These are phyloP conservation scores for Cladophialophora immunda DNA, from an alignment of 2,329 filamentous ascomycete genomes.

Conservation along the genomic window DNA sequence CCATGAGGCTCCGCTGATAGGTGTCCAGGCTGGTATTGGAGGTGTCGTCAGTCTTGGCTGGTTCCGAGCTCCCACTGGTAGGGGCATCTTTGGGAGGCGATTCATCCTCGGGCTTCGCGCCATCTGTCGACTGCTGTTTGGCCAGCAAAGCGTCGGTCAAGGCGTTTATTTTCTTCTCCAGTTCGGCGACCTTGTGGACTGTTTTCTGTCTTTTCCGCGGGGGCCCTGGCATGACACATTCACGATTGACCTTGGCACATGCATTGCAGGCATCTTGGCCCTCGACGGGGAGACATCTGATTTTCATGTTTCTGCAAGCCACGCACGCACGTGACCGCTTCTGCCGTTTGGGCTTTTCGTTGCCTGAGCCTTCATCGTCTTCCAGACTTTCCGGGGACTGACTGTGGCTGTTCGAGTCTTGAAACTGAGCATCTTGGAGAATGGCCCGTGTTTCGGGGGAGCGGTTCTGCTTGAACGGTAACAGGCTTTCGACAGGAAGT, in stretches of 20 bases:
- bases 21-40: slow-evolving; percentile 21
- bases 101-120: slow-evolving; percentile 13
- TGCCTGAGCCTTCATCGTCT: slow-evolving; percentile 28
- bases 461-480: slow-evolving; percentile 26
- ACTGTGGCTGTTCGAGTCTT: slow-evolving; percentile 17
- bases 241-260: slow-evolving; percentile 80
- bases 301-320: slow-evolving; percentile 42
- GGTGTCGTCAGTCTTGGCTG: slow-evolving; percentile 38
- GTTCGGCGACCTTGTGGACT: slow-evolving; percentile 86
- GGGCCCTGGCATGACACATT: slow-evolving; percentile 78
- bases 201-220: slow-evolving; percentile 86
- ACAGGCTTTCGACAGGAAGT: slow-evolving; percentile 24
- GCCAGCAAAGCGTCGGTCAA: slow-evolving; percentile 81
- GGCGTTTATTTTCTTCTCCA: slow-evolving; percentile 91
- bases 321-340: slow-evolving; percentile 40
- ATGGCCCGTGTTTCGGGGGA: slow-evolving; percentile 22
- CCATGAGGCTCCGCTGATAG: slow-evolving; percentile 21
- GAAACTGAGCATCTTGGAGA: slow-evolving; percentile 16
- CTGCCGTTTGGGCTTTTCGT: slow-evolving; percentile 36
- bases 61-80: slow-evolving; percentile 27
- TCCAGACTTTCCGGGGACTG: slow-evolving; percentile 33
- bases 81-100: slow-evolving; percentile 31
- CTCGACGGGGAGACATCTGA: slow-evolving; percentile 40
- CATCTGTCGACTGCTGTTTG: slow-evolving; percentile 42
- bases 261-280: slow-evolving; percentile 66